phyloP scores from a whole-genome alignment of 768 basidiomycete genomes.

The Lactarius sanguifluus region DNA sequence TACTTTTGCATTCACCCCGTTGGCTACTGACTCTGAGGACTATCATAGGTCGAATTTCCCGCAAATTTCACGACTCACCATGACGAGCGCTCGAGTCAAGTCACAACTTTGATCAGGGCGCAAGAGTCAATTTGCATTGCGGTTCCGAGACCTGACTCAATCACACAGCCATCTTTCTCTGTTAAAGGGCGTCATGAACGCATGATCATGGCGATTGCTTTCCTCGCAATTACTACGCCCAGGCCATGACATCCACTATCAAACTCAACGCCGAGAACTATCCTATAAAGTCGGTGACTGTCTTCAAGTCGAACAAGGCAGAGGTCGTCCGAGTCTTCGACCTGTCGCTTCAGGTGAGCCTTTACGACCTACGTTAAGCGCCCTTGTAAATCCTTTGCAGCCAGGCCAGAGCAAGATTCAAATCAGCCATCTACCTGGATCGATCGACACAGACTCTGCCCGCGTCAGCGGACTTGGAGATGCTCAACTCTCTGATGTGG shows the following conservation, averaged over 20 bases:
- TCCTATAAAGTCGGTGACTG: constrained; percentile 53
- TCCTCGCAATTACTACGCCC: neutral
- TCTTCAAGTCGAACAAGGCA: constrained; percentile 56
- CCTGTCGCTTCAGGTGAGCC: constrained; percentile 50
- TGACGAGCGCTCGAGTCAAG: neutral
- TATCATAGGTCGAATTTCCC: no score
- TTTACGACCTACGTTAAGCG: neutral
- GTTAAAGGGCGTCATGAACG: neutral
- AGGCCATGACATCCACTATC: constrained; percentile 15
- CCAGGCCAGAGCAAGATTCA: constrained; percentile 53
- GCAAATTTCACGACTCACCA: constrained; percentile 13
- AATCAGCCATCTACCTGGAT: constrained; percentile 49
- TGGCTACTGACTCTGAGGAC: neutral
- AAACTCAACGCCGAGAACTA: constrained; percentile 36
- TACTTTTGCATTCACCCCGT: constrained; percentile 3
- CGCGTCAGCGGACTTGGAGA: constrained; percentile 51
- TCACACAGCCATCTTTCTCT: neutral
- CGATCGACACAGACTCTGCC: constrained; percentile 52
- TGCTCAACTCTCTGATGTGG: constrained; percentile 55
- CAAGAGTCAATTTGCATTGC: neutral
- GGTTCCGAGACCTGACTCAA: neutral
- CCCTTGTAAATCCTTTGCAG: constrained; percentile 35
- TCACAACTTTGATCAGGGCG: neutral
- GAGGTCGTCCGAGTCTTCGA: constrained; percentile 55
- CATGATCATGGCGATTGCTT: neutral